Evolutionary conservation across 1,139 yeast species (phyloP), one percentile per base, ranked within the genome.

Genomic region (Protomyces inouyei): DNA sequence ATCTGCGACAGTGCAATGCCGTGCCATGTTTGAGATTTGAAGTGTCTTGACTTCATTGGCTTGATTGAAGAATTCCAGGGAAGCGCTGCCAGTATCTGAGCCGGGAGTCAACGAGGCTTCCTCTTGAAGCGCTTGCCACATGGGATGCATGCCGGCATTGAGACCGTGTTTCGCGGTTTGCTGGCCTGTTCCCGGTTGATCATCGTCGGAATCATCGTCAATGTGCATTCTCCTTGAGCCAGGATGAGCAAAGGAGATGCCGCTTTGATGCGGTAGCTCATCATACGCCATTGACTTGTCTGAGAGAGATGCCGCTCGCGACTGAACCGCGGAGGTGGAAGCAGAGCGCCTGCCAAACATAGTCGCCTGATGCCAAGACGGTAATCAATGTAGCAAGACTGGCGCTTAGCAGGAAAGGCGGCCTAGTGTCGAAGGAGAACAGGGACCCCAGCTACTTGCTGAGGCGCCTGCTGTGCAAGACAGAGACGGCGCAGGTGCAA

Each of bases 11-110:
- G 57, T 43, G 36, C 57, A 59, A 3, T 55, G 57, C 43, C 46
- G 53, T 43, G 52, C 40, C 37, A 59, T 46, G n/a, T 59, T 37
- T 14, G 63, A 59, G 38, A 59, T 52, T n/a, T 38, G 57, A n/a
- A 59, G 57, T 18, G 43, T 52, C 14, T 48, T 59, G 21, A 59
- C 63, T 16, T 59, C 63, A 14, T 14, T 37, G 8, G 57, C 52
- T 10, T 28, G 12, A 1, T 21, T 46, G 6, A 43, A 8, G 46
- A 32, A 43, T 4, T 43, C 25, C 5, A 43, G 18, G 8, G 18
- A 14, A 4, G 12, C 48, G 25, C 48, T 43, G 28, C 48, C 48
- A 43, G 21, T 5, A 12, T 43, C 48, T 5, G 48, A 43, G 21
- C 23, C 12, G 12, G 48, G 48, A 4, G 48, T 43, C 10, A 43